Conservation (phyloP, 208 protist species). For the Borovskyia barvae region DNA sequence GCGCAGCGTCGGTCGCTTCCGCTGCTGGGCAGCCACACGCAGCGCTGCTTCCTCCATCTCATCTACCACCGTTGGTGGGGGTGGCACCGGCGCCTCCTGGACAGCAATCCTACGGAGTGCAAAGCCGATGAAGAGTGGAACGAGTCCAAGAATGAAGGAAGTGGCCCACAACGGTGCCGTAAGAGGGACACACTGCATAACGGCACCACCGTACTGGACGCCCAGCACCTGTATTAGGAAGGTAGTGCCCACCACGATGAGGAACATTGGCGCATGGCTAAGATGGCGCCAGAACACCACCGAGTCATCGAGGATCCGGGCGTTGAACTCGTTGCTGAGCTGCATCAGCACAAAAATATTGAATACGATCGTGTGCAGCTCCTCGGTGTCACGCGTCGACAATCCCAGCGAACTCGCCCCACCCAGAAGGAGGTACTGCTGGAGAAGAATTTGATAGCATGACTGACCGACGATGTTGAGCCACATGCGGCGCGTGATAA, state of each 20-base stretch:
- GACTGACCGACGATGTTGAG: slow-evolving; percentile 78
- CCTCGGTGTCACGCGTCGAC: background rate
- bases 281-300: slow-evolving; percentile 59
- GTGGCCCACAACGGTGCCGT: slow-evolving; percentile 53
- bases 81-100: slow-evolving; percentile 13
- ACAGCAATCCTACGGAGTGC: slow-evolving; percentile 23
- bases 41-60: slow-evolving; percentile 15
- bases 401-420: slow-evolving; percentile 18
- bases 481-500: slow-evolving; percentile 93
- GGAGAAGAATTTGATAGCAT: slow-evolving; percentile 72
- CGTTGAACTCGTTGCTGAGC: slow-evolving; percentile 91
- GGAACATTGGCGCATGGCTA: slow-evolving; percentile 45
- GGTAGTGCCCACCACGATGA: slow-evolving; percentile 65
- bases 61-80: slow-evolving; percentile 24
- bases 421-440: slow-evolving; percentile 56
- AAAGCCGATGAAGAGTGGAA: slow-evolving; percentile 51
- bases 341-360: slow-evolving; percentile 89
- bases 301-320: slow-evolving; percentile 51
- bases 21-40: slow-evolving; percentile 11
- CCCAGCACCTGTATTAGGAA: slow-evolving; percentile 60
- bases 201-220: slow-evolving; percentile 73
- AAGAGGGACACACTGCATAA: slow-evolving; percentile 82
- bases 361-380: slow-evolving; percentile 77
- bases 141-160: slow-evolving; percentile 42
- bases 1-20: slow-evolving; percentile 22